Conservation (phyloP, 352 stramenopile species). For the Pythium guiyangense region DNA sequence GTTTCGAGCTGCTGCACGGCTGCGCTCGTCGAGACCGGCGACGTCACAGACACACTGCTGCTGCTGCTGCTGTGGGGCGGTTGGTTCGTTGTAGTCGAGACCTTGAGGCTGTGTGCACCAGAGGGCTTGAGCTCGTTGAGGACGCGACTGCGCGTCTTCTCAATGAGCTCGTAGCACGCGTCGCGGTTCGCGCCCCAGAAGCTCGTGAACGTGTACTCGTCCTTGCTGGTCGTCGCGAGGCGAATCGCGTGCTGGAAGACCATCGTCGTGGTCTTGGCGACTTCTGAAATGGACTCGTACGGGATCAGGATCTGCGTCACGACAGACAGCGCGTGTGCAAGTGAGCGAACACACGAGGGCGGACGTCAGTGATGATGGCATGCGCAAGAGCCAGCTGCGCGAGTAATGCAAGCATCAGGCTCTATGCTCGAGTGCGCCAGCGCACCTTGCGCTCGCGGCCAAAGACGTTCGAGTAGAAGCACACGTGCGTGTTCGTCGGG, state of each 20-base stretch:
- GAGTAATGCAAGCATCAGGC: no score
- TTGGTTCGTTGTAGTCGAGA: not conserved
- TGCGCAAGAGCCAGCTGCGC: not conserved
- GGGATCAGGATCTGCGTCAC: slow-evolving; percentile 80
- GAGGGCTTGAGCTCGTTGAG: slow-evolving; percentile 15
- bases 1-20: slow-evolving; percentile 5
- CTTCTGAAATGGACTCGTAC: slow-evolving; percentile 76
- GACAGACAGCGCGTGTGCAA: no score
- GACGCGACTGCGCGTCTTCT: slow-evolving; percentile 53
- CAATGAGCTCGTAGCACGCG: slow-evolving; percentile 72
- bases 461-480: slow-evolving; percentile 88
- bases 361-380: slow-evolving; percentile 9
- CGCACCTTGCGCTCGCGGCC: slow-evolving; percentile 79
- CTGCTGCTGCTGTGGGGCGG: not conserved
- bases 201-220: slow-evolving; percentile 83
- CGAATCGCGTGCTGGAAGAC: slow-evolving; percentile 77
- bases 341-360: no score
- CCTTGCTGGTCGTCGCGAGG: slow-evolving; percentile 50
- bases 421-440: not conserved
- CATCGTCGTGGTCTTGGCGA: slow-evolving; percentile 82
- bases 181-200: slow-evolving; percentile 85
- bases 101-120: not conserved
- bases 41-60: slow-evolving; percentile 1
- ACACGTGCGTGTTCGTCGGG: slow-evolving; percentile 73
- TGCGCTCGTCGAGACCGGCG: not conserved